phyloP scores from a whole-genome alignment of 2,329 filamentous ascomycete species.

The Blumeriella jaapii region DNA sequence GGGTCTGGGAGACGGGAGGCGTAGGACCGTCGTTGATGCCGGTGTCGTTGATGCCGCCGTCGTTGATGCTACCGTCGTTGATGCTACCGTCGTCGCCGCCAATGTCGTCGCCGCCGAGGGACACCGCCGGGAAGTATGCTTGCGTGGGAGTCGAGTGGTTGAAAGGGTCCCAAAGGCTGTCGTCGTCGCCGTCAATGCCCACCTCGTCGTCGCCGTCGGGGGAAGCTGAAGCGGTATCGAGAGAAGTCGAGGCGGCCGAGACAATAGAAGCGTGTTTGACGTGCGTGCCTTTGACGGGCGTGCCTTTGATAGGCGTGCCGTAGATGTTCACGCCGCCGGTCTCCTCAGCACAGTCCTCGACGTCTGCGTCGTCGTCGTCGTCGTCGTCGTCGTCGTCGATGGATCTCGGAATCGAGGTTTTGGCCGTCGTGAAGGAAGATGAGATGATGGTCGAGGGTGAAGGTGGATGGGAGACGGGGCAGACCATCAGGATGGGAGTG shows the following conservation, averaged over 20 bases:
- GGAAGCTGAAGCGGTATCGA: neutral
- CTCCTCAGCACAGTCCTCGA: too few relatives aligned
- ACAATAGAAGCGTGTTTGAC: too few relatives aligned
- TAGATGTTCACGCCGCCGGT: too few relatives aligned
- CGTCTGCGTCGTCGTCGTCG: too few relatives aligned
- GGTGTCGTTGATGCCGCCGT: neutral
- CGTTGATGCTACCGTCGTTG: too few relatives aligned
- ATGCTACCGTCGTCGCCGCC: neutral
- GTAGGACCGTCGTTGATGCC: slow-evolving; percentile 1
- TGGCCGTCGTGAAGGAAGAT: neutral
- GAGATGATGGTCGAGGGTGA: neutral
- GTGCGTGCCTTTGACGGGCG: too few relatives aligned
- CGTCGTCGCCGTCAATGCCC: too few relatives aligned
- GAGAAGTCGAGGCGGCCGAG: too few relatives aligned
- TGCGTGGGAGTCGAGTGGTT: slow-evolving; percentile 2
- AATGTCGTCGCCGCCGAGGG: neutral
- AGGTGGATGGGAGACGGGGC: neutral
- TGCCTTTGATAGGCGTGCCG: too few relatives aligned
- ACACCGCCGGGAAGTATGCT: neutral
- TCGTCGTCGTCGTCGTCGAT: neutral
- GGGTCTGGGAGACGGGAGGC: slow-evolving; percentile 1
- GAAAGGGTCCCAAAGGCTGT: neutral
- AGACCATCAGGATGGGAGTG: neutral
- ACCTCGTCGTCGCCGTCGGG: neutral
- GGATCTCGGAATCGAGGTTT: neutral